phyloP scores from a whole-genome alignment of 768 basidiomycete species.

The Pleurotus djamor region DNA sequence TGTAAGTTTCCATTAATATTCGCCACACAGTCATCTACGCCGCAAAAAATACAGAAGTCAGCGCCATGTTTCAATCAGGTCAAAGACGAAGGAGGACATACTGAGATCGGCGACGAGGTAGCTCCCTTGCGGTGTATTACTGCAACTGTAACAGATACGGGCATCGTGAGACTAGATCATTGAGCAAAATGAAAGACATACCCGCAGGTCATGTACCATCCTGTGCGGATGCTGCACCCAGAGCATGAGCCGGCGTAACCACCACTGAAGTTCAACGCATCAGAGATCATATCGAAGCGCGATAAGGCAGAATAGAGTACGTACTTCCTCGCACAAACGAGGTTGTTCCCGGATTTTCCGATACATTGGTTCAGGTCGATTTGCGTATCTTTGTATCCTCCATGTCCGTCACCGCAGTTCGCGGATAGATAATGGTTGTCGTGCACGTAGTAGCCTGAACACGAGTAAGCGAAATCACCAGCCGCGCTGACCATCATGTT shows the following conservation, averaged over 20 bases:
- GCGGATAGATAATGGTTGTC: not conserved
- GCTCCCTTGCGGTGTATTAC: not conserved
- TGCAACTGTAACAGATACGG: not conserved
- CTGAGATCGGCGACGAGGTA: not conserved
- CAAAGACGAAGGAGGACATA: not conserved
- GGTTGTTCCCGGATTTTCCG: not conserved
- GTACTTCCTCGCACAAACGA: not conserved
- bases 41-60: too few relatives aligned
- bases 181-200: too few relatives aligned
- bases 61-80: not conserved
- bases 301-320: not conserved
- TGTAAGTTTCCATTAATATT: too few relatives aligned
- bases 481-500: not conserved
- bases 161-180: too few relatives aligned
- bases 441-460: not conserved
- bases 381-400: not conserved
- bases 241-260: not conserved
- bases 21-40: too few relatives aligned
- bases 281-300: too few relatives aligned
- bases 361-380: constrained; percentile 1
- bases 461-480: not conserved
- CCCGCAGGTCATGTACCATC: not conserved
- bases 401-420: not conserved
- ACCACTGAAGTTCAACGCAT: not conserved
- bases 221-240: not conserved